A percentile compares a stretch with the other conserved stretches of the same genome.
Conservation (phyloP, 306 rosid species). For the Prunus padus region DNA sequence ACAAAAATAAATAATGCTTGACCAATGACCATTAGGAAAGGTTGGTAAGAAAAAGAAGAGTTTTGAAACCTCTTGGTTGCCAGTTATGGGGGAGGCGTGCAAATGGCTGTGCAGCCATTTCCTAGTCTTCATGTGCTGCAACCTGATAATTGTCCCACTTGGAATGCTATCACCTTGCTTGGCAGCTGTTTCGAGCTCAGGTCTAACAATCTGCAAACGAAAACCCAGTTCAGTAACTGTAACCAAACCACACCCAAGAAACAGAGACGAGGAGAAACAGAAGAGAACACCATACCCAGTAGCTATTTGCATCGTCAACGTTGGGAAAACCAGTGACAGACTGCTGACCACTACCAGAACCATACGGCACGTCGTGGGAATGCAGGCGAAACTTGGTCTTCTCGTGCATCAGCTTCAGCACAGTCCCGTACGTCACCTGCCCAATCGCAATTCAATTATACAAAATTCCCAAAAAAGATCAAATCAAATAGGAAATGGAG, state of each 20-base stretch:
- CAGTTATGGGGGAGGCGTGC: slow-evolving; percentile 87
- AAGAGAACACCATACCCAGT: slow-evolving; percentile 58
- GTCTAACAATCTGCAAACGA: slow-evolving; percentile 69
- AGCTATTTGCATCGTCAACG: slow-evolving; percentile 91
- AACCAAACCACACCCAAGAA: not conserved
- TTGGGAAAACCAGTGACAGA: slow-evolving; percentile 88
- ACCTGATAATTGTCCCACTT: slow-evolving; percentile 78
- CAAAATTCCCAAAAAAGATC: not conserved
- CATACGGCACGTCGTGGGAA: slow-evolving; percentile 97
- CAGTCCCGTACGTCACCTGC: slow-evolving; percentile 82
- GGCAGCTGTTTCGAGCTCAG: slow-evolving; percentile 59
- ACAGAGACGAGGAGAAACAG: not conserved
- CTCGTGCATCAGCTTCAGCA: slow-evolving; percentile 92
- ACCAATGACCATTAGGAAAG: not conserved
- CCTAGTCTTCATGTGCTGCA: slow-evolving; percentile 96
- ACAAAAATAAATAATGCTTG: not conserved
- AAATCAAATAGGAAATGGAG: not conserved
- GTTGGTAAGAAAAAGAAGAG: not conserved
- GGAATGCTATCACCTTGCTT: slow-evolving; percentile 87
- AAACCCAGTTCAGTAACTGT: not conserved
- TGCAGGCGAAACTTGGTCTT: slow-evolving; percentile 83
- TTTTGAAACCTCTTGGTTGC: slow-evolving; percentile 78
- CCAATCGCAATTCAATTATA: slow-evolving; percentile 10
- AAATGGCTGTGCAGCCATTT: slow-evolving; percentile 99
- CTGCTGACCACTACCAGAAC: slow-evolving; percentile 99